Base-by-base conservation (phyloP, 306 rosid genomes). In the Trifolium pratense region DNA sequence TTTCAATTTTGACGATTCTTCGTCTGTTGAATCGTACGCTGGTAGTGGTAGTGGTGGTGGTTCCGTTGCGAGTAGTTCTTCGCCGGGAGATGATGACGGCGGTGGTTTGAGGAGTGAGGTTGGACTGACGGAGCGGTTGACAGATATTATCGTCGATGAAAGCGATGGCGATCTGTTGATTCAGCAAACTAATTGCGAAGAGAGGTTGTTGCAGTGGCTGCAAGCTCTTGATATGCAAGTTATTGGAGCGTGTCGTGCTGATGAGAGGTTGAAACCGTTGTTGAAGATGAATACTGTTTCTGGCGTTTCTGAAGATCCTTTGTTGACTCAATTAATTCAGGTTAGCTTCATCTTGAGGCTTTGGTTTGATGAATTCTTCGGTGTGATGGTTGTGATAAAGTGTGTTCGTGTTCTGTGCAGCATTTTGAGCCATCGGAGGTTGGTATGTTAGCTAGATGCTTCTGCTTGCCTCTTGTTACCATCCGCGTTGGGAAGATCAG, bases 401-500 rank as follows among this genome's bases (percentile, higher is more conserved):
- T 16, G 2, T 48, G 11, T 66, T 17, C 6, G 53, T 7, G 32
- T 53, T 75, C 11, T 63, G 31, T 57, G 42, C 81, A 95, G 99
- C 97, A 95, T 91, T 95, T 95, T 26, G 97, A 91, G 87, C 97
- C 93, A 7, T 96, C 84, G 0, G 99, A 95, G 78, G 97, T 95
- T 74, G 97, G 96, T 13, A 88, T 95, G 89, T 77, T 95, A 32
- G 99, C 97, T 4, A 92, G 99, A 83, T 95, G 99, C 88, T 95
- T 95, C 75, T 95, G 96, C 69, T 86, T 91, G 66, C 99, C 99
- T 9, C 97, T 95, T 60, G 99, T 95, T 62, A 90, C 99, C 2
- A 74, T 95, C 11, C 97, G 99, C 14, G 97, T 90, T 39, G 99
- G 99, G 31, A 88, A 81, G 84, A 85, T 95, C 62, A 80, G 72